Conservation (phyloP, 192 early-diverging fungal genomes). For the Coemansia asiatica region DNA sequence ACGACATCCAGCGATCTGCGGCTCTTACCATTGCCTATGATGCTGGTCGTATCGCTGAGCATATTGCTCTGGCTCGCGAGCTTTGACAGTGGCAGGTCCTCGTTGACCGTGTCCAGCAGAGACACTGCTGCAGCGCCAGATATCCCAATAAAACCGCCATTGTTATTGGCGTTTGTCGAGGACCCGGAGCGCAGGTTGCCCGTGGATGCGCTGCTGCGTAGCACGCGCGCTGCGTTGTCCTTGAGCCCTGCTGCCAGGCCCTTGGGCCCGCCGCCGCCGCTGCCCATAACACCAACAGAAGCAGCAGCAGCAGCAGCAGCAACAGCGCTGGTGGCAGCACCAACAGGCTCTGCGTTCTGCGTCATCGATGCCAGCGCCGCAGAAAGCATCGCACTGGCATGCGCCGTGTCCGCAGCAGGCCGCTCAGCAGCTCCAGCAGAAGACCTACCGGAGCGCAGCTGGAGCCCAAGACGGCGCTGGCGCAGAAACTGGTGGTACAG, state of each 20-base stretch:
- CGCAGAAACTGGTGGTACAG: constrained; percentile 37
- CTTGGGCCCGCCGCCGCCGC: constrained; percentile 21
- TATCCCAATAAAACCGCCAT: not conserved
- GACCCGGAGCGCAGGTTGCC: constrained; percentile 37
- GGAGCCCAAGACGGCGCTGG: constrained; percentile 20
- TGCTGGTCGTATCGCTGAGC: not conserved
- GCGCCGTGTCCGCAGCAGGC: not conserved
- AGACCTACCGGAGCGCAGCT: constrained; percentile 5
- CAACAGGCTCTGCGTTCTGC: not conserved
- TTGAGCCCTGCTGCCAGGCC: constrained; percentile 52
- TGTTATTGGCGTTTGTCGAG: not conserved
- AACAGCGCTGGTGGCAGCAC: not conserved
- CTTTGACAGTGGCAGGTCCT: constrained; percentile 6
- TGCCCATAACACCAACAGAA: constrained; percentile 12
- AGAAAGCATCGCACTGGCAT: not conserved
- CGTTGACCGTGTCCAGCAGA: constrained; percentile 21
- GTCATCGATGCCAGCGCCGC: not conserved
- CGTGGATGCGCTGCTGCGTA: constrained; percentile 52
- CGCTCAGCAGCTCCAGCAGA: not conserved
- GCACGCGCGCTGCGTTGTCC: constrained; percentile 45
- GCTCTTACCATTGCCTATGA: constrained; percentile 15
- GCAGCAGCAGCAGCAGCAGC: not conserved
- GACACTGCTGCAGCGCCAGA: not conserved
- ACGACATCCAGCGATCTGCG: constrained; percentile 40
- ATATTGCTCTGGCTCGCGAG: not conserved